Evolutionary conservation across 2,329 filamentous ascomycete species (phyloP).

Genomic region (Xylaria polymorpha): DNA sequence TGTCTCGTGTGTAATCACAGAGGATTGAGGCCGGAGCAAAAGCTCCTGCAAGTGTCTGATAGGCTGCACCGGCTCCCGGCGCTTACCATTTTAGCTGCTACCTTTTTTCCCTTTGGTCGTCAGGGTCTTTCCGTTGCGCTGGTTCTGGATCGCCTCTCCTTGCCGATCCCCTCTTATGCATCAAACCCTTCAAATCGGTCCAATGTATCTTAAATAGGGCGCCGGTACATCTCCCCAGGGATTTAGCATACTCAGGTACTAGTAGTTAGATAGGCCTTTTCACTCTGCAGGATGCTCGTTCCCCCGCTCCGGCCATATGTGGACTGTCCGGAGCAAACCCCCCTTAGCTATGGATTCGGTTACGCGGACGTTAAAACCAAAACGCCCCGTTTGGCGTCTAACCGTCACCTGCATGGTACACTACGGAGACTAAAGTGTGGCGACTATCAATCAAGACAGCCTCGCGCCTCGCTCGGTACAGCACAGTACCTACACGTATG

Average conservation of each 20-base stretch:
- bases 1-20: slow-evolving; percentile 40
- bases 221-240: slow-evolving; percentile 7
- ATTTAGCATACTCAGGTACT: background rate
- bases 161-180: slow-evolving; percentile 35
- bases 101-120: slow-evolving; percentile 22
- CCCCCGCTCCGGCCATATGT: slow-evolving; percentile 16
- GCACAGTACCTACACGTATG: background rate
- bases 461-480: slow-evolving; percentile 22
- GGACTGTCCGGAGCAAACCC: slow-evolving; percentile 21
- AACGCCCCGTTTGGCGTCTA: slow-evolving; percentile 22
- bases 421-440: slow-evolving; percentile 20
- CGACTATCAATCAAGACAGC: slow-evolving; percentile 17
- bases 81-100: slow-evolving; percentile 35
- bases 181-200: slow-evolving; percentile 31
- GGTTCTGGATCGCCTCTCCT: slow-evolving; percentile 32
- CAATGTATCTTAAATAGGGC: slow-evolving; percentile 24
- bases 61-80: slow-evolving; percentile 40
- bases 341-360: slow-evolving; percentile 16
- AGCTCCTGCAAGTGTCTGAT: slow-evolving; percentile 46
- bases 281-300: slow-evolving; percentile 16
- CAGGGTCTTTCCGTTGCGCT: slow-evolving; percentile 24
- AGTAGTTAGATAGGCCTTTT: slow-evolving; percentile 9
- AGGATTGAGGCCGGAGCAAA: slow-evolving; percentile 45
- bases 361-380: slow-evolving; percentile 18
- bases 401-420: slow-evolving; percentile 16